These are phyloP conservation scores for Pichia sp. DNA, from an alignment of 1,139 yeast species.

Conservation along the genomic window DNA sequence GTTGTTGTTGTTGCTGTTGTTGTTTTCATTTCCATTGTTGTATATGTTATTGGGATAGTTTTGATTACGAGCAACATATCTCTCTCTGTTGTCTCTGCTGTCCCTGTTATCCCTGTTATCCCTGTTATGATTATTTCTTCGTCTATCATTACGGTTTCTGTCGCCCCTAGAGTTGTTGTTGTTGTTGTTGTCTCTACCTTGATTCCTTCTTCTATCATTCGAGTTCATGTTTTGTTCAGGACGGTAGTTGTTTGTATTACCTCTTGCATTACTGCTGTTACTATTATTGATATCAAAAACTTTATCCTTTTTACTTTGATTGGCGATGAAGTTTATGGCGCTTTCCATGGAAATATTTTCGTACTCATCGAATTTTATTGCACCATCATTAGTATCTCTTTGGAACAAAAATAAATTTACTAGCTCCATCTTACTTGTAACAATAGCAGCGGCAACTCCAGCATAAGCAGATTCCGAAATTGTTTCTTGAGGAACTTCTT, in stretches of 20 bases:
- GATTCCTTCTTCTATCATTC: conserved; percentile 26
- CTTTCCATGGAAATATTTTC: conserved; percentile 59
- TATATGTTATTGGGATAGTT: conserved; percentile 2
- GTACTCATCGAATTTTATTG: conserved; percentile 79
- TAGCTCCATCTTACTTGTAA: conserved; percentile 46
- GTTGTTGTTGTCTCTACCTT: conserved; percentile 25
- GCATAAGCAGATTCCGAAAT: conserved; percentile 78
- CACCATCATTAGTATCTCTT: conserved; percentile 51
- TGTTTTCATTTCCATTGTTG: conserved; percentile 2
- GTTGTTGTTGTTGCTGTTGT: conserved; percentile 1
- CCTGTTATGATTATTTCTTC: conserved; percentile 1
- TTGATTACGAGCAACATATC: not conserved
- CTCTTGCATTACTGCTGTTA: not conserved
- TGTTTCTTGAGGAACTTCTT: conserved; percentile 48
- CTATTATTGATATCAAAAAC: not conserved
- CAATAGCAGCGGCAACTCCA: conserved; percentile 70
- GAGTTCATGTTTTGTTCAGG: conserved; percentile 19
- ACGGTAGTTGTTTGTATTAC: conserved; percentile 1
- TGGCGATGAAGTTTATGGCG: conserved; percentile 39
- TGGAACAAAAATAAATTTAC: conserved; percentile 75
- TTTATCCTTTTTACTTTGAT: conserved; percentile 7
- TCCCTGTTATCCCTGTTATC: not conserved
- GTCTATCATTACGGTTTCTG: conserved; percentile 5
- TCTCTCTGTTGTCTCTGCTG: not conserved
- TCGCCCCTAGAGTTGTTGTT: conserved; percentile 2